These are phyloP conservation scores for Sporothrix protearum DNA, from an alignment of 2,329 filamentous ascomycete species.

Conservation along the genomic window DNA sequence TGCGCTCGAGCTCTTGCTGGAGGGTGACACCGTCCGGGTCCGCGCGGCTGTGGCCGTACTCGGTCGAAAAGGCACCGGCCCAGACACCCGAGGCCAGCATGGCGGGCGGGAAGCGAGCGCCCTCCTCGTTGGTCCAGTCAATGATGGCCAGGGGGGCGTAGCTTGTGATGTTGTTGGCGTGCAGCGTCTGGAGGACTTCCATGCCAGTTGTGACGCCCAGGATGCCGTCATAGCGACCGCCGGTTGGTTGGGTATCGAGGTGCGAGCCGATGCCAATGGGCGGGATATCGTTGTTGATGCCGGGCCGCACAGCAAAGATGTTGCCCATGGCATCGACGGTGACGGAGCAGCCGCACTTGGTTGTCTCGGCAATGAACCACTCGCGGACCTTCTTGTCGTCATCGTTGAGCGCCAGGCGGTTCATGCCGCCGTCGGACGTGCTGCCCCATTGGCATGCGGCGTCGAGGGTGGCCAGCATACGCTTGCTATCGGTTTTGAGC, in stretches of 20 bases:
- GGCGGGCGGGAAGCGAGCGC: conserved; percentile 71
- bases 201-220: conserved; percentile 65
- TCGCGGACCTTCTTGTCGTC: neutral
- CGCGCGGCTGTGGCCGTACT: conserved; percentile 58
- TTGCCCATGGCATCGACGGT: neutral
- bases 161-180: conserved; percentile 65
- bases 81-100: conserved; percentile 75
- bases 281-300: neutral
- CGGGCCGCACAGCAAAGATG: neutral
- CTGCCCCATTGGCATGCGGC: conserved; percentile 26
- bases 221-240: conserved; percentile 23
- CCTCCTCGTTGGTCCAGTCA: conserved; percentile 82
- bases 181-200: conserved; percentile 66
- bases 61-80: conserved; percentile 63
- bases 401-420: neutral
- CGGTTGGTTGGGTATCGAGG: neutral
- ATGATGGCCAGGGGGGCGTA: conserved; percentile 69
- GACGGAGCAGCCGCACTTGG: neutral
- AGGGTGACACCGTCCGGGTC: conserved; percentile 61
- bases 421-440: conserved; percentile 28
- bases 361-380: neutral
- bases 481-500: conserved; percentile 21
- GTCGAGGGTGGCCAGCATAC: conserved; percentile 26
- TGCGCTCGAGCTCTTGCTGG: conserved; percentile 62
- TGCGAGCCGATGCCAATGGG: neutral